Conservation (phyloP, 2,329 filamentous ascomycete genomes). For the Oidium heveae region DNA sequence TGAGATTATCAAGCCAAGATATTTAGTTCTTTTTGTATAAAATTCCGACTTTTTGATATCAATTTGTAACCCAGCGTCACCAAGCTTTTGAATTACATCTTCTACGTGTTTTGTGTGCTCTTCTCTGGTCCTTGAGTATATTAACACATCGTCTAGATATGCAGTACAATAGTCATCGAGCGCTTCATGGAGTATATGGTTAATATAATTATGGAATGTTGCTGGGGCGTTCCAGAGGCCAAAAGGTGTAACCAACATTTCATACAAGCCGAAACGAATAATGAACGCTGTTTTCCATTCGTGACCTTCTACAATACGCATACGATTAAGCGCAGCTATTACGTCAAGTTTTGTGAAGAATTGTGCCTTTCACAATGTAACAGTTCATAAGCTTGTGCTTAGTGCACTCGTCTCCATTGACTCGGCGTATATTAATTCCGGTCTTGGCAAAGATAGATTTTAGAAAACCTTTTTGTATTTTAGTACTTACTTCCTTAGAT, state of each 20-base stretch:
- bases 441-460: too few species aligned
- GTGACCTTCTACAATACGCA: background rate
- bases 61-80: background rate
- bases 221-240: background rate
- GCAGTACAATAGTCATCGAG: background rate
- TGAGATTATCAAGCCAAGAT: background rate
- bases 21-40: background rate
- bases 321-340: background rate
- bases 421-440: too few species aligned
- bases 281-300: background rate
- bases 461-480: too few species aligned
- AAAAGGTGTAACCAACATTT: background rate
- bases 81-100: background rate
- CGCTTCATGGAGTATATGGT: background rate
- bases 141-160: background rate
- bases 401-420: too few species aligned
- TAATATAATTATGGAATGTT: slow-evolving; percentile 1
- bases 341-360: background rate
- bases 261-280: background rate
- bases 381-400: too few species aligned
- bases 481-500: too few species aligned
- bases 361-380: too few species aligned
- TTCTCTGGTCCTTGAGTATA: background rate
- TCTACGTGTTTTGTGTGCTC: background rate
- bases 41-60: slow-evolving; percentile 2